Conservation (phyloP, 2,329 filamentous ascomycete genomes). For the Fusarium drepaniforme region DNA sequence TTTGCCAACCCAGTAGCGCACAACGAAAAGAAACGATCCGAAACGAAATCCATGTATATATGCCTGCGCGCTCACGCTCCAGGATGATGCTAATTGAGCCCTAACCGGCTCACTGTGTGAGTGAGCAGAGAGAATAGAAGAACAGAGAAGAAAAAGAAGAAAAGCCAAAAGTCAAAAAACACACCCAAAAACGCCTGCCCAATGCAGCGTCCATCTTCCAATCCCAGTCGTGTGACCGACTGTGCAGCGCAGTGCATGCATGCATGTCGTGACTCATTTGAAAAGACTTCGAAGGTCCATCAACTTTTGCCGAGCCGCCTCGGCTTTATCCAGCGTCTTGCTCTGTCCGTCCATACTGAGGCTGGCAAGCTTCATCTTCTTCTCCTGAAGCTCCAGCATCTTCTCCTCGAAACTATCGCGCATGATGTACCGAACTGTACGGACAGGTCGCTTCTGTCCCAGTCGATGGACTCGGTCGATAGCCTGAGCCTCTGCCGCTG, state of each 20-base stretch:
- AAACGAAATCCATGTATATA: conserved; percentile 26
- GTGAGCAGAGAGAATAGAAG: conserved; percentile 47
- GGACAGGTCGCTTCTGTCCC: conserved; percentile 89
- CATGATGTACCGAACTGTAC: conserved; percentile 93
- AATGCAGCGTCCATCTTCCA: conserved; percentile 34
- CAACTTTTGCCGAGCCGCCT: conserved; percentile 71
- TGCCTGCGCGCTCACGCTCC: conserved; percentile 25
- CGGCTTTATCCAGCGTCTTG: conserved; percentile 63
- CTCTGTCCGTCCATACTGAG: conserved; percentile 81
- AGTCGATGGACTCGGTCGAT: conserved; percentile 93
- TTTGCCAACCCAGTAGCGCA: conserved; percentile 18
- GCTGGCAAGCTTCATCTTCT: conserved; percentile 92
- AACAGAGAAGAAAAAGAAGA: conserved; percentile 37
- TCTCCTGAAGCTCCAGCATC: conserved; percentile 89
- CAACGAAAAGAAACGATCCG: conserved; percentile 20
- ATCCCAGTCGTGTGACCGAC: conserved; percentile 12
- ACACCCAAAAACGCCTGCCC: conserved; percentile 39
- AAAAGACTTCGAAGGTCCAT: conserved; percentile 71
- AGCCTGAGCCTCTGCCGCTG: conserved; percentile 93
- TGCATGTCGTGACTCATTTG: conserved; percentile 53
- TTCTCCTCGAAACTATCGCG: conserved; percentile 91
- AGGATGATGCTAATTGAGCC: conserved; percentile 34
- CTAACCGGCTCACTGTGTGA: conserved; percentile 24
- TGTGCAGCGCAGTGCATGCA: not conserved
- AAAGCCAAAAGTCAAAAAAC: not conserved